Percentiles rank a stretch among this genome's conserved stretches.
These are phyloP conservation scores for cucumber (Cucumis sativus) DNA, from an alignment of 306 rosid genomes.

Conservation along the genomic window Cucumber_9930_V3 NC_026657.2:18806501-18807000, in stretches of 20 bases:
- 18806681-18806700: not conserved
- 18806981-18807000: too few species aligned
- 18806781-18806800: not conserved
- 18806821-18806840: not conserved
- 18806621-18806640: not conserved
- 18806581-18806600: not conserved
- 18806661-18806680: not conserved
- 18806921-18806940: too few species aligned
- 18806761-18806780: not conserved
- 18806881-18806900: too few species aligned
- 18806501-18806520: constrained; percentile 32
- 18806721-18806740: not conserved
- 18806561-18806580: constrained; percentile 15
- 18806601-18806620: not conserved
- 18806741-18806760: constrained; percentile 8
- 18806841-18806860: not conserved
- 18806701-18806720: not conserved
- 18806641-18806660: not conserved
- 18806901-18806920: too few species aligned
- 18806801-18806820: not conserved
- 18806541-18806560: constrained; percentile 12
- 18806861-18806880: not conserved
- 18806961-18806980: too few species aligned
- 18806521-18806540: constrained; percentile 35
- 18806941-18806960: too few species aligned